Conservation (phyloP, 176 grass and related monocot genomes). For the Zea luxurians region DNA sequence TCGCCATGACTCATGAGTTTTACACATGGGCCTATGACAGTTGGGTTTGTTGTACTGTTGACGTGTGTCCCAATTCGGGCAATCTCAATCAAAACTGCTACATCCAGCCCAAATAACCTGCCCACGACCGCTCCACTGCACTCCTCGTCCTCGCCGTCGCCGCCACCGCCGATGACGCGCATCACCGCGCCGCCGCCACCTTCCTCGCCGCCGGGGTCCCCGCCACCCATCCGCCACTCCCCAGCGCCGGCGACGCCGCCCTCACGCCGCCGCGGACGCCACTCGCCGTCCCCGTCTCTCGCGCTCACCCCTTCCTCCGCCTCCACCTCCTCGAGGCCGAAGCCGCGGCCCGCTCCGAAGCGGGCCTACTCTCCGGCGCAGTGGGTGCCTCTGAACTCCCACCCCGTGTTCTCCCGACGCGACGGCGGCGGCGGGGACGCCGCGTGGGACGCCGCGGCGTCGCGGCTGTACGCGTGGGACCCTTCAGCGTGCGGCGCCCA, state of each 20-base stretch:
- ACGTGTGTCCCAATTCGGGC: neutral
- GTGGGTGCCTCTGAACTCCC: slow-evolving; percentile 50
- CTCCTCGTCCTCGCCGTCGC: slow-evolving; percentile 20
- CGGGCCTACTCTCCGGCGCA: slow-evolving; percentile 48
- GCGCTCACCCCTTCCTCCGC: slow-evolving; percentile 49
- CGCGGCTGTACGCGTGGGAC: slow-evolving; percentile 80
- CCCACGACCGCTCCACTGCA: neutral
- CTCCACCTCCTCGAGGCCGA: slow-evolving; percentile 42
- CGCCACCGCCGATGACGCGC: slow-evolving; percentile 71
- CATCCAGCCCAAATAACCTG: neutral
- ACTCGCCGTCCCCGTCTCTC: slow-evolving; percentile 50
- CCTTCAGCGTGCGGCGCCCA: slow-evolving; percentile 45
- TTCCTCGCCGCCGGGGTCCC: slow-evolving; percentile 51
- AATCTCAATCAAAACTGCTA: neutral
- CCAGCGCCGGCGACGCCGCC: slow-evolving; percentile 22
- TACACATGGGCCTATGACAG: neutral
- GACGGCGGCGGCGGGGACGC: slow-evolving; percentile 26
- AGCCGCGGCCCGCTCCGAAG: slow-evolving; percentile 43
- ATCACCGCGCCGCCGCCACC: slow-evolving; percentile 63
- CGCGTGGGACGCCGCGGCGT: slow-evolving; percentile 70
- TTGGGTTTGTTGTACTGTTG: neutral
- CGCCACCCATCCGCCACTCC: slow-evolving; percentile 43
- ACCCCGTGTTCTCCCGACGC: slow-evolving; percentile 39
- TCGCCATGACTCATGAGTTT: neutral
- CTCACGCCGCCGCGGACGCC: slow-evolving; percentile 38